phyloP scores from a whole-genome alignment of 2,329 filamentous ascomycete species.

The Huntiella decipiens region DNA sequence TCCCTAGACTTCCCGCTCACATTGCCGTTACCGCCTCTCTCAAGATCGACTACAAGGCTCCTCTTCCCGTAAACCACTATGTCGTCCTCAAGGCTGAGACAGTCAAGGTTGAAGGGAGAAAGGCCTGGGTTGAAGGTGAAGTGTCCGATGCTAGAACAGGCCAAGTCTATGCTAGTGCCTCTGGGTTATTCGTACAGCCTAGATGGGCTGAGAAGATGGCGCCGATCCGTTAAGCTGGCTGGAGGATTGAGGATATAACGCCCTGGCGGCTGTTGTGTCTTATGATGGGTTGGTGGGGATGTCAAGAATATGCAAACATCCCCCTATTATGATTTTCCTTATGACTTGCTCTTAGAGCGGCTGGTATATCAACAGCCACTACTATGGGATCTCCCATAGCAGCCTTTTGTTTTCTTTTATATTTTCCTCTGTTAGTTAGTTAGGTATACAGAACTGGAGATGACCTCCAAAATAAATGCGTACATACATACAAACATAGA shows the following conservation, averaged over 20 bases:
- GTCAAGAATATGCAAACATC: not conserved
- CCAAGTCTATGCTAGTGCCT: slow-evolving; percentile 8
- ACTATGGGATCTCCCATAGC: no score
- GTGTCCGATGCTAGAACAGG: slow-evolving; percentile 9
- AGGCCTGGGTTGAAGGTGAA: slow-evolving; percentile 74
- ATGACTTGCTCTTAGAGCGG: no score
- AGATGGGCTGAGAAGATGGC: slow-evolving; percentile 11
- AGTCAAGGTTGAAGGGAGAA: slow-evolving; percentile 72
- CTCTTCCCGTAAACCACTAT: slow-evolving; percentile 55
- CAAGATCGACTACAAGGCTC: slow-evolving; percentile 64
- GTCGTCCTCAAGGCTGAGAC: slow-evolving; percentile 65
- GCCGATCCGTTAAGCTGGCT: slow-evolving; percentile 6
- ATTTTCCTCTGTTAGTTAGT: no score
- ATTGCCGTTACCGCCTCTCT: slow-evolving; percentile 75
- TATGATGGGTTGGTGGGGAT: not conserved
- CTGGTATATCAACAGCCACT: no score
- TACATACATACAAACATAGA: no score
- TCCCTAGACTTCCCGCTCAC: slow-evolving; percentile 70
- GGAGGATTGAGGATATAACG: not conserved
- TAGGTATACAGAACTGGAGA: no score
- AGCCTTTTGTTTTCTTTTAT: no score
- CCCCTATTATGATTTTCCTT: no score
- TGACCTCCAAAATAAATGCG: no score
- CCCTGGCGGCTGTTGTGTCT: not conserved
- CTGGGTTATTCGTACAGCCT: slow-evolving; percentile 9